Percentiles rank a stretch among this genome's conserved stretches.
phyloP scores from a whole-genome alignment of 371 early-diverging fungal genomes.

The Mortierella sp. region DNA sequence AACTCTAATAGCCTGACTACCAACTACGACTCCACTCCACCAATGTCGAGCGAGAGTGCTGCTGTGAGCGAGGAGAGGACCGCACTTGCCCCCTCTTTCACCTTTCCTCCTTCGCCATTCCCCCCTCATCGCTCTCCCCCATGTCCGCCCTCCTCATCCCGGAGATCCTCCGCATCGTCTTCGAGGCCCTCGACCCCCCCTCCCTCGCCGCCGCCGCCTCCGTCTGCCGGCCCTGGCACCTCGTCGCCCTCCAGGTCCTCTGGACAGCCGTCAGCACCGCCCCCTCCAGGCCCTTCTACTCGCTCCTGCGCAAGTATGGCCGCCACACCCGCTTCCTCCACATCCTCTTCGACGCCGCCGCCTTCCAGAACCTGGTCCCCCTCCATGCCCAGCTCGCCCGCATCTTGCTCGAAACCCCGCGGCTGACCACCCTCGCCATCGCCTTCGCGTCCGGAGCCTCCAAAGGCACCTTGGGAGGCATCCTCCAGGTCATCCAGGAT shows the following conservation, averaged over 20 bases:
- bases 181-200: conserved; percentile 5
- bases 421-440: neutral
- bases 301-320: neutral
- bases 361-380: neutral
- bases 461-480: no score
- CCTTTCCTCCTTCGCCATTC: neutral
- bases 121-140: neutral
- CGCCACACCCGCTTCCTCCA: neutral
- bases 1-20: no score
- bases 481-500: neutral
- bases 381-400: neutral
- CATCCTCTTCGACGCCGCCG: neutral
- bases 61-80: no score
- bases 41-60: no score
- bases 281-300: neutral
- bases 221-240: conserved; percentile 14
- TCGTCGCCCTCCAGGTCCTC: neutral
- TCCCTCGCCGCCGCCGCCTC: neutral
- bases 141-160: conserved; percentile 12
- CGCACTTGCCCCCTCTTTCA: neutral
- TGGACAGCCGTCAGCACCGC: conserved; percentile 2
- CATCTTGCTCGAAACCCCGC: conserved; percentile 1
- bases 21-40: no score
- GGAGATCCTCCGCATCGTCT: conserved; percentile 19
- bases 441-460: neutral